Evolutionary conservation across 305 asterid species (phyloP), one percentile per base, ranked within the genome.

Genomic region (Petunia hybrid): DNA sequence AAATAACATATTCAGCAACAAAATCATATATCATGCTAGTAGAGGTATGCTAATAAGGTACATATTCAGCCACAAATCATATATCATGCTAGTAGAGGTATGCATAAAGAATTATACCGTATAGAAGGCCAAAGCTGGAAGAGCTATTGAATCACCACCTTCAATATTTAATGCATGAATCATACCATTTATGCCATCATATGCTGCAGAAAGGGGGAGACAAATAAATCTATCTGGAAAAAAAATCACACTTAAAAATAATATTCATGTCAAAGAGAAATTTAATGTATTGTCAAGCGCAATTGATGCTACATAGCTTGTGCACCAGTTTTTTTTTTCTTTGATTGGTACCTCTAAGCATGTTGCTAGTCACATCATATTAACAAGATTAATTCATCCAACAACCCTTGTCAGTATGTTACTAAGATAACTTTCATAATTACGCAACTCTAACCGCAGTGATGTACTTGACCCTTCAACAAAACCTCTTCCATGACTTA

Each of bases 141-240:
- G 36, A 87, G 86, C 80, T 83, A 89, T 84, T 39, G 88, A 88
- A 66, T 84, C 90, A 81, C 95, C 94, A 65, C 97, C 98, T 69
- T 87, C 93, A 46, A 91, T 88, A 41, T 80, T 88, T 80, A 91
- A 78, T 53, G 88, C 87, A 86, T 61, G 51, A 36, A 89, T 81
- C 67, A 91, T 80, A 73, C 69, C 1, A 0, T 80, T 56, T 78
- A 93, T 88, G 80, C 91, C 95, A 38, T 81, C 45, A 55, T 66
- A 16, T 22, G 96, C 97, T 90, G 87, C 87, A 88, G 85, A 38
- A 77, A 80, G n/a, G 55, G 76, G 57, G 7, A 69, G 57, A 22
- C 8, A 8, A 69, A 69, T 1, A 69, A 69, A 43, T 69, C 40
- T 43, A 69, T 22, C 57, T 22, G 22, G 57, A 43, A 43, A 69